phyloP scores from a whole-genome alignment of 169 alveolate genomes.

The Cryptosporidium sp. region DNA sequence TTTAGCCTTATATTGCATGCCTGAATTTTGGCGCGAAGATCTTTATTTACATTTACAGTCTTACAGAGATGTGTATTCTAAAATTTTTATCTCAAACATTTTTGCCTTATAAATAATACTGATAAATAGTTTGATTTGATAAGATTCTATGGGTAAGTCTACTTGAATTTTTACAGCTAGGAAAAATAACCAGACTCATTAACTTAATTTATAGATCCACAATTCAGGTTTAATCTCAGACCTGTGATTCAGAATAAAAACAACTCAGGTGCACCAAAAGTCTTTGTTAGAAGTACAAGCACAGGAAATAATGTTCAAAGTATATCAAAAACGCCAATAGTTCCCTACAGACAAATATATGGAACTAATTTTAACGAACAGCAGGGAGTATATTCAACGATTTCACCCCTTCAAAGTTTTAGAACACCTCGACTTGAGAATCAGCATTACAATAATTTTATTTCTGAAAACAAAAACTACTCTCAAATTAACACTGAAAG shows the following conservation, averaged over 20 bases:
- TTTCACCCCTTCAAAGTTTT: constrained; percentile 11
- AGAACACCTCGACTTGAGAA: not conserved
- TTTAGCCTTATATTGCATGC: not conserved
- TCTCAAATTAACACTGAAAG: constrained; percentile 4
- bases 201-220: constrained; percentile 55
- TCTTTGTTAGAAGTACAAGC: constrained; percentile 53
- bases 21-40: constrained; percentile 73
- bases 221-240: constrained; percentile 26
- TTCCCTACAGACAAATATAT: not conserved
- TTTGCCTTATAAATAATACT: not conserved
- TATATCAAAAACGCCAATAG: constrained; percentile 3
- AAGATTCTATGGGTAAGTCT: constrained; percentile 22
- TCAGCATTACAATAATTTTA: not conserved
- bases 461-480: not conserved
- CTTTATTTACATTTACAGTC: constrained; percentile 45
- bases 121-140: not conserved
- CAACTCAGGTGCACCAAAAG: constrained; percentile 30
- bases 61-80: not conserved
- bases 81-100: not conserved
- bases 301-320: constrained; percentile 6
- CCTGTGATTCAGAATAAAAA: constrained; percentile 41
- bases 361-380: not conserved
- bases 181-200: not conserved
- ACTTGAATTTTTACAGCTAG: not conserved
- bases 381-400: not conserved